Percentiles rank a stretch among this genome's conserved stretches.
phyloP scores from a whole-genome alignment of 768 basidiomycete species.

The Tubosaeta sp. region DNA sequence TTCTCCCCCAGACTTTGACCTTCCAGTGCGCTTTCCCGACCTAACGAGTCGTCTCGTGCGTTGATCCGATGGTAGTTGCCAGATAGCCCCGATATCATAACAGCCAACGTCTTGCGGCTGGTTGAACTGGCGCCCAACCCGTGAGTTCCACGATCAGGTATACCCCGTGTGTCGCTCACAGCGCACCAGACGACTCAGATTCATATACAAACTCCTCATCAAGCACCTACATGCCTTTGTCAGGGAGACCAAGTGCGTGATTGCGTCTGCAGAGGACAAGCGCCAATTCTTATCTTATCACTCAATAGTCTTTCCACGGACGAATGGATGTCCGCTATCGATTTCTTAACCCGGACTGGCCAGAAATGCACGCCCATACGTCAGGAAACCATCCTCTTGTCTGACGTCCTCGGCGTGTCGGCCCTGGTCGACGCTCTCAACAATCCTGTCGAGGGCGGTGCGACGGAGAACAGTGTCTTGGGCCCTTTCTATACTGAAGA shows the following conservation, averaged over 20 bases:
- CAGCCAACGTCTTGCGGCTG: slow-evolving; percentile 42
- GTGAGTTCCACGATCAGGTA: slow-evolving; percentile 25
- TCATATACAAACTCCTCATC: slow-evolving; percentile 50
- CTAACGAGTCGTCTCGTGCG: background rate
- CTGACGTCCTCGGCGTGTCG: slow-evolving; percentile 76
- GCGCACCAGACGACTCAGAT: slow-evolving; percentile 36
- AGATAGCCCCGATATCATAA: slow-evolving; percentile 46
- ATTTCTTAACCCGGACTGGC: slow-evolving; percentile 74
- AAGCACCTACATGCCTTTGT: slow-evolving; percentile 73
- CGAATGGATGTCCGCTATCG: slow-evolving; percentile 80
- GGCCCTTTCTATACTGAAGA: slow-evolving; percentile 84
- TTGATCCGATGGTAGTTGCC: slow-evolving; percentile 35
- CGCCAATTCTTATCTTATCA: background rate
- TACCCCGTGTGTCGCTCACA: background rate
- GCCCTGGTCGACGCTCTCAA: slow-evolving; percentile 73
- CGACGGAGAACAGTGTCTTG: slow-evolving; percentile 72
- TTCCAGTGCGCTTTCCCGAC: slow-evolving; percentile 34
- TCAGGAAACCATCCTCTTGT: slow-evolving; percentile 83
- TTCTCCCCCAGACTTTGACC: slow-evolving; percentile 32
- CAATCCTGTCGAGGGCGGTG: slow-evolving; percentile 56
- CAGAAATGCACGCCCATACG: slow-evolving; percentile 67
- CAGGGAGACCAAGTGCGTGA: slow-evolving; percentile 55
- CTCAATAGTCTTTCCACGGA: slow-evolving; percentile 60
- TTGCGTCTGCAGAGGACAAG: background rate
- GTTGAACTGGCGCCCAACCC: slow-evolving; percentile 35